Evolutionary conservation across 2,329 filamentous ascomycete genomes (phyloP).

Genomic region (Talaromyces albobiverticillius): DNA sequence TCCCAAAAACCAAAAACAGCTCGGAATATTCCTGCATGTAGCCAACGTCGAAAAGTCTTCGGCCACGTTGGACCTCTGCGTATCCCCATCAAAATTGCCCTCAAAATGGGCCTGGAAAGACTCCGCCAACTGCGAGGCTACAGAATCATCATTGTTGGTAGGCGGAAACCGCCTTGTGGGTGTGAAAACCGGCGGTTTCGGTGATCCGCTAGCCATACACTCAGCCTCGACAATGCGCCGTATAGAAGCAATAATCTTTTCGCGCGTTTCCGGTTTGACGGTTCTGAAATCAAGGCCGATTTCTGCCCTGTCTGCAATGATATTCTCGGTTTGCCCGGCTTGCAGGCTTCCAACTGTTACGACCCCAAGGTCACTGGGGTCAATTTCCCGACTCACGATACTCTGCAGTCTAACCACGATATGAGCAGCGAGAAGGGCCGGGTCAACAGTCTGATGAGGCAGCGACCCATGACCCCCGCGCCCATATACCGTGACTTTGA

Average conservation of each 20-base stretch:
- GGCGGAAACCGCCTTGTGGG: conserved; percentile 52
- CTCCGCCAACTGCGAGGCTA: conserved; percentile 43
- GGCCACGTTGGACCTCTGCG: conserved; percentile 36
- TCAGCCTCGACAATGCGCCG: conserved; percentile 58
- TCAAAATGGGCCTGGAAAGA: conserved; percentile 50
- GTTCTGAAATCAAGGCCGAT: conserved; percentile 56
- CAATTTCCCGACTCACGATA: conserved; percentile 56
- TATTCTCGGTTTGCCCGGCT: conserved; percentile 59
- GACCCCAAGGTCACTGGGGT: conserved; percentile 53
- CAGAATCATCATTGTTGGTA: conserved; percentile 49
- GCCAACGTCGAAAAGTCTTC: conserved; percentile 61
- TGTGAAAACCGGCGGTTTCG: conserved; percentile 46
- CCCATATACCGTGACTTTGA: conserved; percentile 56
- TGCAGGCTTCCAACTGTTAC: conserved; percentile 59
- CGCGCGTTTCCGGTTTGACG: conserved; percentile 44
- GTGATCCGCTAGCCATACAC: conserved; percentile 49
- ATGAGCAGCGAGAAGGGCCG: conserved; percentile 56
- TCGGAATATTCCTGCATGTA: conserved; percentile 48
- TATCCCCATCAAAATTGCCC: conserved; percentile 30
- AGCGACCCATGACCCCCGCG: conserved; percentile 58
- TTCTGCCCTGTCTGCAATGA: conserved; percentile 56
- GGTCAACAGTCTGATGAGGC: conserved; percentile 57
- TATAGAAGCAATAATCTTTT: conserved; percentile 48
- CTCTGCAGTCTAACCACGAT: conserved; percentile 58
- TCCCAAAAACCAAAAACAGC: conserved; percentile 57